These are phyloP conservation scores for Aspergillus candidus DNA, from an alignment of 2,329 filamentous ascomycete species.

Conservation along the genomic window DNA sequence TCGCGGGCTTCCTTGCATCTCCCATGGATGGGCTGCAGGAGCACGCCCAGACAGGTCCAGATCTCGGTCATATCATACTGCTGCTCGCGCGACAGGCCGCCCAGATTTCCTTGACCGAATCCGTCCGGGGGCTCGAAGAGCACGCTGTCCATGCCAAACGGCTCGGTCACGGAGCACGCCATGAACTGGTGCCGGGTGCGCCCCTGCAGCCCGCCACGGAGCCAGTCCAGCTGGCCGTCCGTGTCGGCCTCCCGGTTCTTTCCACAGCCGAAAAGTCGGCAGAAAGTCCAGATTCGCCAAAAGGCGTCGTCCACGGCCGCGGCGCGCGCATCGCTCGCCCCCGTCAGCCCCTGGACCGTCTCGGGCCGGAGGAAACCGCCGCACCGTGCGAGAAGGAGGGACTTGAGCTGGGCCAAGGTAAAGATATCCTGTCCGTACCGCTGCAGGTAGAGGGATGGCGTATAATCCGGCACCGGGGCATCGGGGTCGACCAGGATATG, in stretches of 20 bases:
- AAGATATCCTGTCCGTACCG: constrained; percentile 49
- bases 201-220: constrained; percentile 52
- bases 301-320: constrained; percentile 55
- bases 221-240: constrained; percentile 57
- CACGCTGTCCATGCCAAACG: constrained; percentile 48
- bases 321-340: constrained; percentile 40
- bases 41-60: constrained; percentile 54
- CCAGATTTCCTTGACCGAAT: constrained; percentile 53
- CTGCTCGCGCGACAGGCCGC: constrained; percentile 50
- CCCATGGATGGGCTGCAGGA: constrained; percentile 52
- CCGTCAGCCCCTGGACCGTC: constrained; percentile 50
- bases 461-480: constrained; percentile 48
- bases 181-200: constrained; percentile 36
- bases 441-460: constrained; percentile 47
- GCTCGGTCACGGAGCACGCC: constrained; percentile 43
- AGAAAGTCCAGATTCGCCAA: constrained; percentile 63
- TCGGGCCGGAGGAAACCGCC: constrained; percentile 52
- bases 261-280: constrained; percentile 55
- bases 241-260: constrained; percentile 56
- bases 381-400: constrained; percentile 51
- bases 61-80: constrained; percentile 61
- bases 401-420: constrained; percentile 50
- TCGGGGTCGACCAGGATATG: constrained; percentile 39
- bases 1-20: constrained; percentile 50
- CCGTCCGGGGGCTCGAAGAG: constrained; percentile 51